Evolutionary conservation across 2,329 filamentous ascomycete species (phyloP).

Genomic region (Arthrobotrys sinensis): DNA sequence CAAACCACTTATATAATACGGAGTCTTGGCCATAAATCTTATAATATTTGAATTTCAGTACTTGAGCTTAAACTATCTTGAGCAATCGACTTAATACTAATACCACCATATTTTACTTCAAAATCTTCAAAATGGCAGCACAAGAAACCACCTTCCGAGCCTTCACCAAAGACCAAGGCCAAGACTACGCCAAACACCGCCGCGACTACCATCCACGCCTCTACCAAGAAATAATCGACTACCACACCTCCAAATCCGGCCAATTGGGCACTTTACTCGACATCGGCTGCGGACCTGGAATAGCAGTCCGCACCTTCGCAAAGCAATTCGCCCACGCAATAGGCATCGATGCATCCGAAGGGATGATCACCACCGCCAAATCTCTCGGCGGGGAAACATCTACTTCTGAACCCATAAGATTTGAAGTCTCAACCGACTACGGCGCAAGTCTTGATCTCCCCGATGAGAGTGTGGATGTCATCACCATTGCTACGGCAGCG

Average conservation of each 20-base stretch:
- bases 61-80: no score
- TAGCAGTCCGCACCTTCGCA: conserved; percentile 69
- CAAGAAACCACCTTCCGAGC: conserved; percentile 70
- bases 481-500: conserved; percentile 71
- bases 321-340: conserved; percentile 69
- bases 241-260: conserved; percentile 71
- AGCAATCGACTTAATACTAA: no score
- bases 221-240: conserved; percentile 70
- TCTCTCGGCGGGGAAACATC: conserved; percentile 66
- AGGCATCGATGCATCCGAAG: conserved; percentile 72
- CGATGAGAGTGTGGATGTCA: conserved; percentile 70
- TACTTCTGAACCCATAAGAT: conserved; percentile 67
- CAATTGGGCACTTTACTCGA: conserved; percentile 70
- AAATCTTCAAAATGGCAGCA: not conserved
- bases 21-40: no score
- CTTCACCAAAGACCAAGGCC: conserved; percentile 69
- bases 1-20: no score
- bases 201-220: conserved; percentile 69
- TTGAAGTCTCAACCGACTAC: conserved; percentile 70
- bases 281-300: conserved; percentile 74
- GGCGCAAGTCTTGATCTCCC: conserved; percentile 66
- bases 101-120: not conserved
- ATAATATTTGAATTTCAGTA: no score
- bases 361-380: conserved; percentile 72
- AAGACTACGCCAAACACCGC: conserved; percentile 69